Base-by-base conservation (phyloP, 345 rosid species). In the Turnera subulata region DNA sequence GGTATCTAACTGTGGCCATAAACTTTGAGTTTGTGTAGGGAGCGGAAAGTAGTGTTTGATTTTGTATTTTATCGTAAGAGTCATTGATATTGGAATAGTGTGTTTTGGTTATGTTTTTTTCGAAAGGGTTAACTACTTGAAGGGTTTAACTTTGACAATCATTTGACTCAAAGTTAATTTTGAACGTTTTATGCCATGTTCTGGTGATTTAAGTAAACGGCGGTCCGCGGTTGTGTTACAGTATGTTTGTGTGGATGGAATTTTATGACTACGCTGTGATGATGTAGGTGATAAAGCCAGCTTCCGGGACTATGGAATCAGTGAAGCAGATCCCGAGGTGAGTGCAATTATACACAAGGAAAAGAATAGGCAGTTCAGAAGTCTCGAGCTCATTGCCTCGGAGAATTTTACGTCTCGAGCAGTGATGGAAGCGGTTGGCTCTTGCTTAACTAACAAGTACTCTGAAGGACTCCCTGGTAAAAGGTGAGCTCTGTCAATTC, bases 381-480 rank as follows among this genome's bases (percentile, higher is more conserved):
- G 93, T 68, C 93, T 92, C 60, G 96, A 86, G 78, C 93, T 92
- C 58, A 89, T 86, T 66, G 96, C 96, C 5, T 92, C 98, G 0
- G 98, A 86, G 80, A 92, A 92, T 59, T 92, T 92, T 69, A 92
- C 96, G 1, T 92, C 96, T 16, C 83, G 82, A 53, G 96, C 93
- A 1, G 98, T 92, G 56, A 89, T 92, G 96, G 95, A 89, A 73
- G 92, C 96, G 15, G 89, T 86, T 72, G 96, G 98, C 8, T 92
- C 98, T 35, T 88, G 98, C 72, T 85, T 88, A 56, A 89, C 91
- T 55, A 88, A 89, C 75, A 92, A 92, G 80, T 86, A 84, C 58
- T 92, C 98, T 53, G 91, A 92, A 77, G 98, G 98, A 49, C 63
- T 92, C 2, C 98, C 95, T 53, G 96, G 95, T 46, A 92, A 89